Conservation (phyloP, 1,284 basidiomycete genomes). For the Mycosarcoma mackinlayi region DNA sequence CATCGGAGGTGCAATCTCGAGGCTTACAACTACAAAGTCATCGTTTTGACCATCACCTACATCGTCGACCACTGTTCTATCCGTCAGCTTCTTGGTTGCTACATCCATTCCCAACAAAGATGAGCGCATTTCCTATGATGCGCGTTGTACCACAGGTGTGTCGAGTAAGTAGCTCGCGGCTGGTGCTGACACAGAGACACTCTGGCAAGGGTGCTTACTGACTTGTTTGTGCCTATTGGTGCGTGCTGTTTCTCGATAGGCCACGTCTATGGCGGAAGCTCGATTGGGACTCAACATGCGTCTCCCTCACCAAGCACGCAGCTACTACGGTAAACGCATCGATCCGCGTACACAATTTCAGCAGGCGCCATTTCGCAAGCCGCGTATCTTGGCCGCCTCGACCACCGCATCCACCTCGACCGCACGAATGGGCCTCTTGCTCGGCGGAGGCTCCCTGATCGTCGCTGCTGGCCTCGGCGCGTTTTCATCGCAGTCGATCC, state of each 20-base stretch:
- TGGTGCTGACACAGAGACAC: too few species aligned
- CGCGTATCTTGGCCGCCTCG: conserved; percentile 21
- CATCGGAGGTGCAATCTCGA: too few species aligned
- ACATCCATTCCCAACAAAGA: conserved; percentile 2
- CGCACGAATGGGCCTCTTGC: conserved; percentile 25
- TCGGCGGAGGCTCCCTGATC: conserved; percentile 34
- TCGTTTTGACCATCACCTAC: too few species aligned
- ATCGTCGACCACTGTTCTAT: too few species aligned
- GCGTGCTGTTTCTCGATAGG: not conserved
- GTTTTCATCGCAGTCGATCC: conserved; percentile 13
- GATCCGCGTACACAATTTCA: conserved; percentile 24
- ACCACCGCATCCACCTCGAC: conserved; percentile 13
- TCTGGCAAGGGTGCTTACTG: conserved; percentile 2
- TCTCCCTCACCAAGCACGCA: conserved; percentile 34
- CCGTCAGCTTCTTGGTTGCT: too few species aligned
- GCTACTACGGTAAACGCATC: conserved; percentile 37
- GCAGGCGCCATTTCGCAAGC: conserved; percentile 1
- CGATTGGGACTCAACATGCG: conserved; percentile 27
- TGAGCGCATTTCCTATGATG: conserved; percentile 35
- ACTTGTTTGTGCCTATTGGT: not conserved
- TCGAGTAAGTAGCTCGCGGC: conserved; percentile 15
- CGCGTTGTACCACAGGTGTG: conserved; percentile 28
- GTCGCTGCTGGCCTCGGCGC: conserved; percentile 25
- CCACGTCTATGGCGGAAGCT: conserved; percentile 35
- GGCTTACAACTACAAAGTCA: too few species aligned